Conservation (phyloP, 495 filamentous ascomycete species). For the Terfezia boudieri region DNA sequence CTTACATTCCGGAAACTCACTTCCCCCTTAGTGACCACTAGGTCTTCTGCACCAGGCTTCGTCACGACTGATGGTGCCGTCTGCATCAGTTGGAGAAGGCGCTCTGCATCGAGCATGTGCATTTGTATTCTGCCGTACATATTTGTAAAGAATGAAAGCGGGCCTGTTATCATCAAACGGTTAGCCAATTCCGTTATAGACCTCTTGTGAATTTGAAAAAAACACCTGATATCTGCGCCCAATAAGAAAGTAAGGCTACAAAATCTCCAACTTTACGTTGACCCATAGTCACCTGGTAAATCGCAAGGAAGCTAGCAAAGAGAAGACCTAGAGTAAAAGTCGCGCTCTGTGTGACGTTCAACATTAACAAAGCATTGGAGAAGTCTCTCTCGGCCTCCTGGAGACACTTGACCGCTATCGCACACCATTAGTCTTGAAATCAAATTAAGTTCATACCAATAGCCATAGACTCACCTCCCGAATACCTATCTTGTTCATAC, state of each 20-base stretch:
- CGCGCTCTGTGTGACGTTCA: slow-evolving; percentile 31
- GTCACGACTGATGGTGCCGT: slow-evolving; percentile 40
- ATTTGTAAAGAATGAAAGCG: slow-evolving; percentile 40
- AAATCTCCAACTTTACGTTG: slow-evolving; percentile 42
- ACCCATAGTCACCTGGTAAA: slow-evolving; percentile 37
- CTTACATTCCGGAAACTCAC: slow-evolving; percentile 42
- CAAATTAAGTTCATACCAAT: not conserved
- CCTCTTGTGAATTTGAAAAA: not conserved
- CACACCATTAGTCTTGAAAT: not conserved
- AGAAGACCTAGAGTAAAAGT: slow-evolving; percentile 41
- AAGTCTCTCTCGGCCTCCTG: slow-evolving; percentile 16
- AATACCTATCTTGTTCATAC: slow-evolving; percentile 42
- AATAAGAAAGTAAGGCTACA: slow-evolving; percentile 49
- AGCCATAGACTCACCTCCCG: slow-evolving; percentile 17
- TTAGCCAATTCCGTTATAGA: not conserved
- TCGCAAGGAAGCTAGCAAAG: slow-evolving; percentile 40
- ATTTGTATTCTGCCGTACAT: slow-evolving; percentile 35
- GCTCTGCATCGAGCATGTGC: slow-evolving; percentile 47
- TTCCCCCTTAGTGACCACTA: slow-evolving; percentile 35
- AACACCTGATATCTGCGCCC: slow-evolving; percentile 31
- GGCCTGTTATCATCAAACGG: slow-evolving; percentile 21
- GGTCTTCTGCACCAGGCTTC: slow-evolving; percentile 29
- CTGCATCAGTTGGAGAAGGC: slow-evolving; percentile 46
- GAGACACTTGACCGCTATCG: slow-evolving; percentile 16
- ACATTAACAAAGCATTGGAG: slow-evolving; percentile 15